Conservation (phyloP, 2,329 filamentous ascomycete species). For the Verticillium klebahnii region DNA sequence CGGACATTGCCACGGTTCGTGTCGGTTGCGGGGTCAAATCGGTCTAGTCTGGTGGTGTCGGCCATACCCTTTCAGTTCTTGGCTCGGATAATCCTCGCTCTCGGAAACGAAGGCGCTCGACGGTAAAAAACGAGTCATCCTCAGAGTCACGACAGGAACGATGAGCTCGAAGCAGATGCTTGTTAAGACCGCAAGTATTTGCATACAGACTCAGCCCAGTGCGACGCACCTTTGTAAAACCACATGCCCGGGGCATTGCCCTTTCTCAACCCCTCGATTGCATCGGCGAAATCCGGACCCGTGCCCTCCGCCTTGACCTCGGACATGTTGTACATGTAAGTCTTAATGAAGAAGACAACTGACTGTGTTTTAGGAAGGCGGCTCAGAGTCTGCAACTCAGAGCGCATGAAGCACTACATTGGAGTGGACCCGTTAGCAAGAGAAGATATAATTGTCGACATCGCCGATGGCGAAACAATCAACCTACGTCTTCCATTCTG, state of each 20-base stretch:
- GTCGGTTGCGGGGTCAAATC: neutral
- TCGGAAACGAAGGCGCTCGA: neutral
- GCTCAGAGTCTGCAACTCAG: conserved; percentile 48
- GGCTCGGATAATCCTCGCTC: neutral
- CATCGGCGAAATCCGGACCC: conserved; percentile 41
- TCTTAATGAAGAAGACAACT: conserved; percentile 53
- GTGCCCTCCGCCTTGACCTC: conserved; percentile 45
- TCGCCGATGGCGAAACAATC: neutral
- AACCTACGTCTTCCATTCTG: conserved; percentile 29
- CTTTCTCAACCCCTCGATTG: conserved; percentile 44
- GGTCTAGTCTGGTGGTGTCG: neutral
- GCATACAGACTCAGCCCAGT: conserved; percentile 43
- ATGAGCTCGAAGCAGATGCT: conserved; percentile 2
- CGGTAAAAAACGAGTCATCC: neutral
- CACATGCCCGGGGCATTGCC: conserved; percentile 52
- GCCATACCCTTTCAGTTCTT: neutral
- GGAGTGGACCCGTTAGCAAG: neutral
- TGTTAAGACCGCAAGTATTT: conserved; percentile 37
- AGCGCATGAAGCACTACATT: conserved; percentile 29
- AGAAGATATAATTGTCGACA: neutral
- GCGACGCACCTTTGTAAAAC: conserved; percentile 43
- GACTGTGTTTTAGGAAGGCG: conserved; percentile 41
- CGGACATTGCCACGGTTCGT: neutral
- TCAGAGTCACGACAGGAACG: neutral
- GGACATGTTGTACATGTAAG: conserved; percentile 43